Base-by-base conservation (phyloP, 306 rosid genomes). In the Spatholobus suberectus region DNA sequence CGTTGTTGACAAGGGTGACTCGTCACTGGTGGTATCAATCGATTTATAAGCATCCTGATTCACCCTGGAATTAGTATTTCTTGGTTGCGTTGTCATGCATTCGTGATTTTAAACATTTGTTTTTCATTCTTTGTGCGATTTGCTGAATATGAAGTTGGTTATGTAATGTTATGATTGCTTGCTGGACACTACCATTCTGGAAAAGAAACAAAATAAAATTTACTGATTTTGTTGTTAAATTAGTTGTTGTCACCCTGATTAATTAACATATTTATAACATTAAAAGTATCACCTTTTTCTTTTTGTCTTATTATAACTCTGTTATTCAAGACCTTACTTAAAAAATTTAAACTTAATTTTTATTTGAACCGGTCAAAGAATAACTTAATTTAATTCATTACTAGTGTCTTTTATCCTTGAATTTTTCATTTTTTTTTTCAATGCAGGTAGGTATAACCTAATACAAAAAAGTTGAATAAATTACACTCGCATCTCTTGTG, bases 1-100 rank as follows among this genome's bases (percentile, higher is more conserved):
- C 49, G 89, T 90, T 52, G 99, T 96, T 38, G 99, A 91, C 74
- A 86, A 85, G 83, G 98, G 95, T 17, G 91, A 89, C 79, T 76
- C 86, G 11, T 86, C 97, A 8, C n/a, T 89, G 78, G 90, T 83
- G 40, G 77, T 94, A 11, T 49, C 94, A 59, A 77, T 96, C 9
- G 87, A 89, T 68, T 70, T 92, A 23, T 90, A 82, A 84, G 68
- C 18, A 1, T 32, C 75, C 75, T 44, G 79, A 43, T 41, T 47
- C 29, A 26, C 40, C 52, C 14, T 29, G 7, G n/a, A 24, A 62
- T 12, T 32, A 2, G 73, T 78, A 14, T 76, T 68, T 17, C 61
- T 69, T 54, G 26, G 20, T 84, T 52, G 59, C 43, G 7, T 21
- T 68, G 58, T 43, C 40, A 75, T 65, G 41, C 71, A 74, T 26